Base-by-base conservation (phyloP, 2,329 filamentous ascomycete species). In the Diaporthe amygdali region DNA sequence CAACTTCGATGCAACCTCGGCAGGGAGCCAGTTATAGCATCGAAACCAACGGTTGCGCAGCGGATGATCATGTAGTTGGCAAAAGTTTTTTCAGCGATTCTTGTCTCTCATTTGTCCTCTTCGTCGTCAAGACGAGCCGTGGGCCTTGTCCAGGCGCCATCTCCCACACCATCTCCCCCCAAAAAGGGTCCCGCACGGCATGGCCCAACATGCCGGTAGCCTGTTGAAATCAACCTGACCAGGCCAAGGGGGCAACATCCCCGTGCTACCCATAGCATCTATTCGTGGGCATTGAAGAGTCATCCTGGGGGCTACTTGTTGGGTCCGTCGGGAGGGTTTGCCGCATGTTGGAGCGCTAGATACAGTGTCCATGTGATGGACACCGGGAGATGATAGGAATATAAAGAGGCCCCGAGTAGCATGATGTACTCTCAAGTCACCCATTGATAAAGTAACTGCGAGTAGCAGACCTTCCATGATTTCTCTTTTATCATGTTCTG, bases 131-230 rank as follows among this genome's bases (percentile, higher is more conserved):
- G 17, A 10, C 27, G n/a, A 37, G 59, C 59, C n/a, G 59, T 47
- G 5, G 12, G 41, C 41, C 41, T 34, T 63, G 56, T 47, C 39
- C 41, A 34, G 41, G 27, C 47, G n/a, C 59, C 37, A 14, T 14
- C 10, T n/a, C 41, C 27, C 59, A 63, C 59, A 63, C 59, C 59
- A 63, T 14, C 59, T 12, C 59, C 27, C 4, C 22, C 39, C 30
- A 20, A 34, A 25, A n/a, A 47, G 41, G 59, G n/a, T 34, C 12
- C 39, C 41, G 59, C 59, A 63, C 47, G 41, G 41, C 46, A 44
- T 63, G 59, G 8, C n/a, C 52, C 66, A 68, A 49, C 54, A 22
- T 37, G 41, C 37, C 46, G 66, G 66, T 49, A 59, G 66, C 66
- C 66, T 68, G 54, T 68, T n/a, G 52, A 20, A 47, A 34, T 34